Conservation (phyloP, 1,284 basidiomycete species). For the Phlebopus sp. region DNA sequence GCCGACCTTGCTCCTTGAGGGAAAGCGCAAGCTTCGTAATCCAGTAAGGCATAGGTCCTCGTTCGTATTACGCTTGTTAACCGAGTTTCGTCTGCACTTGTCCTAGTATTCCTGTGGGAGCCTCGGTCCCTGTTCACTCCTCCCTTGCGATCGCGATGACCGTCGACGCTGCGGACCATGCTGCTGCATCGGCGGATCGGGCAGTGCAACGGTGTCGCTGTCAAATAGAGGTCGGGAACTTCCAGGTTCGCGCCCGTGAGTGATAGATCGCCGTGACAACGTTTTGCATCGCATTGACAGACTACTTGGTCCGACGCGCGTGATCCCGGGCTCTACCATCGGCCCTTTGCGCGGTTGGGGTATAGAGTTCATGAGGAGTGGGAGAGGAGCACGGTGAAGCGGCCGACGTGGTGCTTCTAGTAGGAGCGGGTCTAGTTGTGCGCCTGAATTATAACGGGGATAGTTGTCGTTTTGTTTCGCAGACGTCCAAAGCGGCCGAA, state of each 20-base stretch:
- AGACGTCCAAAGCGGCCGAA: neutral
- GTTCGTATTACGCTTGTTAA: neutral
- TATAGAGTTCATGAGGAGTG: constrained; percentile 2
- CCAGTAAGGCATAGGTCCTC: no score
- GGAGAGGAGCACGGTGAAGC: neutral
- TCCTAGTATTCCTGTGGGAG: constrained; percentile 8
- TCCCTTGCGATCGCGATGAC: constrained; percentile 7
- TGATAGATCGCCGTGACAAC: no score
- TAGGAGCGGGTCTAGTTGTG: neutral
- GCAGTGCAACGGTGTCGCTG: no score
- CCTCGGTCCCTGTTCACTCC: constrained; percentile 16
- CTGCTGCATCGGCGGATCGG: no score
- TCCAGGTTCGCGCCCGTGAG: no score
- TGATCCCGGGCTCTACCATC: no score
- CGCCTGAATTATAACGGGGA: no score
- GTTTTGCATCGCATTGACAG: no score
- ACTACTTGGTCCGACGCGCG: no score
- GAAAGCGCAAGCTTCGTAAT: no score
- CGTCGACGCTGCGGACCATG: neutral
- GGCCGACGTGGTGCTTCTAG: neutral
- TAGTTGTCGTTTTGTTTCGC: neutral
- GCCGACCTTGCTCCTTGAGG: no score
- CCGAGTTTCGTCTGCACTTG: neutral
- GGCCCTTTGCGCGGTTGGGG: neutral
- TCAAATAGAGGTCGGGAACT: no score